These are phyloP conservation scores for Chaetomiaceae sp. DNA, from an alignment of 2,329 filamentous ascomycete species.

Conservation along the genomic window DNA sequence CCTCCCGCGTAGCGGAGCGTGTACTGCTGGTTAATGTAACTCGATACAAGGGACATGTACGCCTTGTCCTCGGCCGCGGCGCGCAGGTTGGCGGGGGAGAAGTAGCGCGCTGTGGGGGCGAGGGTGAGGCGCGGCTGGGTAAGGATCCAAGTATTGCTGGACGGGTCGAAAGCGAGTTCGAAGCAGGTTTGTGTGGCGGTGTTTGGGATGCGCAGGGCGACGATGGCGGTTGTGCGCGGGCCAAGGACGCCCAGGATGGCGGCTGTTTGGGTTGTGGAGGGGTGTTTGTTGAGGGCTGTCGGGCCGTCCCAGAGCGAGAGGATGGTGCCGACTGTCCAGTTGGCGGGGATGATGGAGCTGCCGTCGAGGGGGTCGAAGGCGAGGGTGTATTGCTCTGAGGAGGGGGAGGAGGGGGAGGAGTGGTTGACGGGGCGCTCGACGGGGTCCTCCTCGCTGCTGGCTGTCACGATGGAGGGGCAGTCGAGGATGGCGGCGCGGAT, in stretches of 20 bases:
- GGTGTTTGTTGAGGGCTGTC: slow-evolving; percentile 40
- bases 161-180: slow-evolving; percentile 44
- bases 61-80: slow-evolving; percentile 46
- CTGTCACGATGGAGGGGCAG: slow-evolving; percentile 44
- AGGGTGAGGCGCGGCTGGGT: slow-evolving; percentile 41
- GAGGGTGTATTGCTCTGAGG: slow-evolving; percentile 48
- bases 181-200: slow-evolving; percentile 40
- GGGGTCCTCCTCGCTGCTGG: slow-evolving; percentile 59
- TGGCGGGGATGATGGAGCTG: slow-evolving; percentile 55
- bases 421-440: slow-evolving; percentile 39
- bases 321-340: slow-evolving; percentile 57
- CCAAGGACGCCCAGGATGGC: slow-evolving; percentile 51
- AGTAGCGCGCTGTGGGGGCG: slow-evolving; percentile 50
- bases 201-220: slow-evolving; percentile 37
- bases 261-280: slow-evolving; percentile 41
- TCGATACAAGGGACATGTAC: slow-evolving; percentile 47
- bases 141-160: slow-evolving; percentile 32
- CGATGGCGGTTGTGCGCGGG: slow-evolving; percentile 50
- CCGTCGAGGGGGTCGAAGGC: slow-evolving; percentile 63
- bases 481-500: slow-evolving; percentile 41
- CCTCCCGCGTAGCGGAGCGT: slow-evolving; percentile 59
- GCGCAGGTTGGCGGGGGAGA: slow-evolving; percentile 59
- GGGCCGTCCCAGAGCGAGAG: slow-evolving; percentile 54
- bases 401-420: background rate
- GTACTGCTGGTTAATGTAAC: slow-evolving; percentile 50